Conservation (phyloP, 768 basidiomycete species). For the Tricholoma sp. region DNA sequence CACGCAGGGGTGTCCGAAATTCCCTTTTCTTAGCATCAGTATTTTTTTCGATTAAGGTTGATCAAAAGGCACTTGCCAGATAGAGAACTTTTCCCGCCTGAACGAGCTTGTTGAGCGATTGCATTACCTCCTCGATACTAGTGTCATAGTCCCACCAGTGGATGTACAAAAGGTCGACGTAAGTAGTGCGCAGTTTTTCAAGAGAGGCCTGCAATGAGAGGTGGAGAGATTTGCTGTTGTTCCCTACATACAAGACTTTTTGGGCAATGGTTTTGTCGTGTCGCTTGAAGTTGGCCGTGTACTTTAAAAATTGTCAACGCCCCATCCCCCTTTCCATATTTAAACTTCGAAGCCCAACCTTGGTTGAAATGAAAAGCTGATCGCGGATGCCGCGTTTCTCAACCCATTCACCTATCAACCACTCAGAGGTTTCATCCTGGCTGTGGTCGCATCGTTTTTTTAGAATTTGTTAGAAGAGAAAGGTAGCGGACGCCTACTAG, state of each 20-base stretch:
- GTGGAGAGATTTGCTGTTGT: conserved; percentile 36
- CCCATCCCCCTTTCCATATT: not conserved
- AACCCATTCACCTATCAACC: conserved; percentile 45
- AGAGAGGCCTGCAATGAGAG: conserved; percentile 33
- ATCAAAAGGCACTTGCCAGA: conserved; percentile 27
- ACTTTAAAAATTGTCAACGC: conserved; percentile 3
- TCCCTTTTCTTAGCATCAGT: conserved; percentile 23
- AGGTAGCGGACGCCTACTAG: conserved; percentile 24
- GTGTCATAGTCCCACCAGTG: conserved; percentile 50
- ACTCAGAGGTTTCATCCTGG: conserved; percentile 35
- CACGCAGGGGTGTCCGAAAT: conserved; percentile 37
- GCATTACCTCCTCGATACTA: conserved; percentile 53
- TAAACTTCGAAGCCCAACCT: conserved; percentile 14
- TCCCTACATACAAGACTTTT: conserved; percentile 27
- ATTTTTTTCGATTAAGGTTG: no score
- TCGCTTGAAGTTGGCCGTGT: conserved; percentile 15
- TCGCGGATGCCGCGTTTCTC: conserved; percentile 35
- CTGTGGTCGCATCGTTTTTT: conserved; percentile 10
- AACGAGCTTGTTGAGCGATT: conserved; percentile 46
- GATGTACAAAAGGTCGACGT: conserved; percentile 39
- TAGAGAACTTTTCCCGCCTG: conserved; percentile 46
- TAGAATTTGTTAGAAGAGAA: not conserved
- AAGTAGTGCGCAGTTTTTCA: conserved; percentile 35
- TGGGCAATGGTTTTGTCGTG: conserved; percentile 9
- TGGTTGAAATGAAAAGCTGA: conserved; percentile 40